These are phyloP conservation scores for Tetrahymena malaccensis DNA, from an alignment of 73 alveolate genomes.

Conservation along the genomic window DNA sequence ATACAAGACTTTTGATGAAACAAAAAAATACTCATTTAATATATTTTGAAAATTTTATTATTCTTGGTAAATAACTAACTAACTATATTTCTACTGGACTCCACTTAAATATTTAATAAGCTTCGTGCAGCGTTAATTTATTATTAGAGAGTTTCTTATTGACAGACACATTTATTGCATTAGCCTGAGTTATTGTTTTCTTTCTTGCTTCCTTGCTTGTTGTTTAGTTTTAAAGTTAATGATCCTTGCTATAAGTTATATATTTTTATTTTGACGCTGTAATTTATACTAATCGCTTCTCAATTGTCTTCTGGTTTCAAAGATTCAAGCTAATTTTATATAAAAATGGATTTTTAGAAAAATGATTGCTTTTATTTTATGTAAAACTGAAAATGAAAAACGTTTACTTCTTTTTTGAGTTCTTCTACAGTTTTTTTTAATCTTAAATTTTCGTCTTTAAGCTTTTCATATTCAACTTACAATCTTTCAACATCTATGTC, in stretches of 20 bases:
- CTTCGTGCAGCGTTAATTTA: background rate
- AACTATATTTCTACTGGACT: background rate
- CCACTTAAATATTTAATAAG: background rate
- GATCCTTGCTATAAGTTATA: background rate
- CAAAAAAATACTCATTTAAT: background rate
- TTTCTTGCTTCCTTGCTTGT: background rate
- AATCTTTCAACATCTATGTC: constrained; percentile 82
- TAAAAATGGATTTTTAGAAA: background rate
- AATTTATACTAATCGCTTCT: background rate
- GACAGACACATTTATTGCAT: background rate
- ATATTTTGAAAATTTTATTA: background rate
- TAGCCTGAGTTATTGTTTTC: background rate
- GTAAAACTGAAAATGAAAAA: background rate
- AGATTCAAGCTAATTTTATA: background rate
- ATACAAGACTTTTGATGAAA: background rate
- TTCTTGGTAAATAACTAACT: too few species aligned
- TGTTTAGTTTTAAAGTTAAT: background rate
- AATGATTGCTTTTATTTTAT: background rate
- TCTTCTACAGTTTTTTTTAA: constrained; percentile 71
- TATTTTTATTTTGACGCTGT: background rate
- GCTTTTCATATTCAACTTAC: constrained; percentile 75
- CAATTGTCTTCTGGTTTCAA: background rate
- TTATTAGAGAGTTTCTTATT: background rate
- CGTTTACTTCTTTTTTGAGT: constrained; percentile 57
- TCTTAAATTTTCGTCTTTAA: constrained; percentile 66